phyloP scores from a whole-genome alignment of 75 land plant genomes.

The Picea sitchensis region DNA sequence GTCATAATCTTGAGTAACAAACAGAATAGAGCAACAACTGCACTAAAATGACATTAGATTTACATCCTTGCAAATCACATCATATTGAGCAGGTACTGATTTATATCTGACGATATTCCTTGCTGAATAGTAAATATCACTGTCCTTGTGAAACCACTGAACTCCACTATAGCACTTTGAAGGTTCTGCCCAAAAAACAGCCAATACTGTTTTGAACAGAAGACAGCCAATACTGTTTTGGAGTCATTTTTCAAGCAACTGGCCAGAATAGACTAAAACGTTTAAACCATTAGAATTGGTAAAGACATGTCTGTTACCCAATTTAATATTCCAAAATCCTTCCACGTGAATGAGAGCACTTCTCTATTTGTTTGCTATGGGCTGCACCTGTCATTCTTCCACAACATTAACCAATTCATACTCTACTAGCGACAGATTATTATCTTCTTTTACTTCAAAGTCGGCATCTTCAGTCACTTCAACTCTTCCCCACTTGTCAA shows the following conservation, averaged over 20 bases:
- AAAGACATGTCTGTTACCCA: not conserved
- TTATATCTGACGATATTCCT: not conserved
- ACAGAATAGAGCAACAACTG: no score
- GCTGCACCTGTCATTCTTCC: not conserved
- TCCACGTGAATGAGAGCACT: not conserved
- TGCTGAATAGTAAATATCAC: not conserved
- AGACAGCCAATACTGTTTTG: no score
- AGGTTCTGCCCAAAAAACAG: not conserved
- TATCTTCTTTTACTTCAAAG: conserved; percentile 50
- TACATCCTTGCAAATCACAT: no score
- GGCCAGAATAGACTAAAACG: not conserved
- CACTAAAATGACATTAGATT: no score
- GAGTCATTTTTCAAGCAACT: not conserved
- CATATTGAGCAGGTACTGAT: not conserved
- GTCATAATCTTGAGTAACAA: no score
- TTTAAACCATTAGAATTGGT: not conserved
- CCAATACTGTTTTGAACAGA: not conserved
- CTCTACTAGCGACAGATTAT: conserved; percentile 55
- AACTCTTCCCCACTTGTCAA: conserved; percentile 59
- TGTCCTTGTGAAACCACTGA: not conserved
- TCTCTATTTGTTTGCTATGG: not conserved
- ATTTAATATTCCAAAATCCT: not conserved
- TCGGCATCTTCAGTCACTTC: conserved; percentile 44
- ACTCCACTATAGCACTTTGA: not conserved
- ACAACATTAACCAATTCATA: conserved; percentile 44